Percentiles rank a stretch among this genome's conserved stretches.
Conservation (phyloP, 805 yeast genomes). For the Saturnispora galanensis region DNA sequence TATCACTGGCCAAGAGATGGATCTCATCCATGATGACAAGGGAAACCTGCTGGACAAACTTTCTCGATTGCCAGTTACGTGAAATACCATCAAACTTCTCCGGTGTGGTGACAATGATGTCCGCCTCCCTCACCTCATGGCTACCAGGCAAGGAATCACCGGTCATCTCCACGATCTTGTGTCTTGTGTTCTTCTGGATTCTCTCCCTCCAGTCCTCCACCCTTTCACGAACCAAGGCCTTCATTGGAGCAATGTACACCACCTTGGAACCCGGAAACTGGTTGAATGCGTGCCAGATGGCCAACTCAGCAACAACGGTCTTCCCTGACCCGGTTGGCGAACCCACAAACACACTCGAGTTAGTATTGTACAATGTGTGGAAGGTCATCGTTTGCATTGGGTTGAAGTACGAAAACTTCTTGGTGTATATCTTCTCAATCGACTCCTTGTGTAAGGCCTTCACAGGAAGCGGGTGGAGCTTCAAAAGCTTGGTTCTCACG, state of each 20-base stretch:
- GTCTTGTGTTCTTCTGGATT: conserved; percentile 36
- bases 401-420: conserved; percentile 75
- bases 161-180: conserved; percentile 63
- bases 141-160: conserved; percentile 78
- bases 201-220: conserved; percentile 70
- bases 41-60: conserved; percentile 64
- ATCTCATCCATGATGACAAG: conserved; percentile 80
- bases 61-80: conserved; percentile 74
- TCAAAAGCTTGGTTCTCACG: conserved; percentile 67
- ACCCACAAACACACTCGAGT: conserved; percentile 80
- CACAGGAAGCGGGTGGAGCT: conserved; percentile 78
- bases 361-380: conserved; percentile 74
- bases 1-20: conserved; percentile 72
- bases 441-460: conserved; percentile 63
- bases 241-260: conserved; percentile 85
- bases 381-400: conserved; percentile 99
- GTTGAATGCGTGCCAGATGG: conserved; percentile 92
- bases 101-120: conserved; percentile 73
- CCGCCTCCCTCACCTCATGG: conserved; percentile 54
- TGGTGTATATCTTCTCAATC: conserved; percentile 58
- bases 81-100: conserved; percentile 84
- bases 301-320: conserved; percentile 93
- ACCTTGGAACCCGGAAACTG: conserved; percentile 73
- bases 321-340: conserved; percentile 99
- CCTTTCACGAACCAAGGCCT: conserved; percentile 74